These are phyloP conservation scores for Chamaenerion angustifolium DNA, from an alignment of 345 rosid species.

Conservation along the genomic window DNA sequence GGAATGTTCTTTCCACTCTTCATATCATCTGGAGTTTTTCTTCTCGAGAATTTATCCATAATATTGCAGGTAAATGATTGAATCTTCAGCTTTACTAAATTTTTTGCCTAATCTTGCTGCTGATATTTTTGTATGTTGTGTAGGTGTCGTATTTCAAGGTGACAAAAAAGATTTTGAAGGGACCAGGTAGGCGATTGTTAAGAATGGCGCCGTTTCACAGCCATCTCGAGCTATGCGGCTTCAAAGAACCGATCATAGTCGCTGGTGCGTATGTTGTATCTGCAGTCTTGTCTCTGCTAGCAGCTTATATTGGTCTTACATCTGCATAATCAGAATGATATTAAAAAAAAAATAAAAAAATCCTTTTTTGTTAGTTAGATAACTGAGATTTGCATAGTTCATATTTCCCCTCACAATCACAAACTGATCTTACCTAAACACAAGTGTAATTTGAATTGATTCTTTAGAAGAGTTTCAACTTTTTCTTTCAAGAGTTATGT, in stretches of 20 bases:
- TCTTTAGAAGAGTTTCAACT: too few species aligned
- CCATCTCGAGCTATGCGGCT: slow-evolving; percentile 32
- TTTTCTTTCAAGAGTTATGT: too few species aligned
- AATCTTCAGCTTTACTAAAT: neutral
- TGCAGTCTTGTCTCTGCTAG: slow-evolving; percentile 28
- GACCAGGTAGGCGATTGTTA: slow-evolving; percentile 25
- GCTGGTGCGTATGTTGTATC: slow-evolving; percentile 36
- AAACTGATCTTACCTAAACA: too few species aligned
- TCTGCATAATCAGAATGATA: slow-evolving; percentile 19
- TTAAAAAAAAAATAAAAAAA: neutral
- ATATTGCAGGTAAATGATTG: slow-evolving; percentile 42
- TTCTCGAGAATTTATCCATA: slow-evolving; percentile 52
- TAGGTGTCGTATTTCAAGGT: slow-evolving; percentile 30
- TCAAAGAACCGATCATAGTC: slow-evolving; percentile 42
- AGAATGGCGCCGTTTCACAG: slow-evolving; percentile 44
- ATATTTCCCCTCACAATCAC: too few species aligned
- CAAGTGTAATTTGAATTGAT: too few species aligned
- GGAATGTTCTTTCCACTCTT: slow-evolving; percentile 90
- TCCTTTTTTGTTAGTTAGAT: too few species aligned
- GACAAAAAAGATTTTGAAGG: slow-evolving; percentile 17
- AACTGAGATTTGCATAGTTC: too few species aligned
- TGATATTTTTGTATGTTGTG: neutral
- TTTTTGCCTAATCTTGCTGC: too few species aligned
- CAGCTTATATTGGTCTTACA: slow-evolving; percentile 44
- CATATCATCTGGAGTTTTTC: slow-evolving; percentile 63